phyloP scores from a whole-genome alignment of 345 rosid species.

The Fremontodendron californicum region DNA sequence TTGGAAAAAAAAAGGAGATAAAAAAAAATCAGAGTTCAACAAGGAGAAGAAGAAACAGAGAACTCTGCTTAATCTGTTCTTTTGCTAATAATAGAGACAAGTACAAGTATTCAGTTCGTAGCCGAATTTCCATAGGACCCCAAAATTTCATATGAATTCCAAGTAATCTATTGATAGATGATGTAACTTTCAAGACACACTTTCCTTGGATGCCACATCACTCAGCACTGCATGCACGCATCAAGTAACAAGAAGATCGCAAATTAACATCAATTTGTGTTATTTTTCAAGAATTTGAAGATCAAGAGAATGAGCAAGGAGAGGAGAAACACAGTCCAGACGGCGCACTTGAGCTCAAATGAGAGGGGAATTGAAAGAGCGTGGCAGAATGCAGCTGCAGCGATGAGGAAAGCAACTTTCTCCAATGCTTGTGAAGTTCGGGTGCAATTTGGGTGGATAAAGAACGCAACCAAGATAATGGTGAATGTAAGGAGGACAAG shows the following conservation, averaged over 20 bases:
- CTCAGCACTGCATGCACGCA: neutral
- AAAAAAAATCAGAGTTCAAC: neutral
- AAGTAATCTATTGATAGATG: neutral
- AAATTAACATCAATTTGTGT: neutral
- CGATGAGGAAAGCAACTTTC: neutral
- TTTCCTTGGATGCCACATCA: neutral
- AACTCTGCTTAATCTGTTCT: neutral
- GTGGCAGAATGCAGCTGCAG: conserved; percentile 3
- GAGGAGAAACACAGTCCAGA: neutral
- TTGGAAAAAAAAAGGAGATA: too few species aligned
- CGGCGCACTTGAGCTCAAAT: neutral
- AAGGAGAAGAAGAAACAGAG: neutral
- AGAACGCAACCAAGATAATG: neutral
- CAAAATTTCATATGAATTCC: neutral
- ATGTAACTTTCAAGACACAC: neutral
- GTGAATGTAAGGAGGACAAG: neutral
- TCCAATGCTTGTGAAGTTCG: neutral
- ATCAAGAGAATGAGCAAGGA: neutral
- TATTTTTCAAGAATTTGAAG: neutral
- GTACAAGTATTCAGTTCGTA: neutral
- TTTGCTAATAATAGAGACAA: neutral
- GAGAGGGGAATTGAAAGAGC: neutral
- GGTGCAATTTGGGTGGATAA: neutral
- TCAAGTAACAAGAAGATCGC: neutral
- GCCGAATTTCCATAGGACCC: neutral